phyloP scores from a whole-genome alignment of 179 eudicot genomes.

The Actinidia arguta region DNA sequence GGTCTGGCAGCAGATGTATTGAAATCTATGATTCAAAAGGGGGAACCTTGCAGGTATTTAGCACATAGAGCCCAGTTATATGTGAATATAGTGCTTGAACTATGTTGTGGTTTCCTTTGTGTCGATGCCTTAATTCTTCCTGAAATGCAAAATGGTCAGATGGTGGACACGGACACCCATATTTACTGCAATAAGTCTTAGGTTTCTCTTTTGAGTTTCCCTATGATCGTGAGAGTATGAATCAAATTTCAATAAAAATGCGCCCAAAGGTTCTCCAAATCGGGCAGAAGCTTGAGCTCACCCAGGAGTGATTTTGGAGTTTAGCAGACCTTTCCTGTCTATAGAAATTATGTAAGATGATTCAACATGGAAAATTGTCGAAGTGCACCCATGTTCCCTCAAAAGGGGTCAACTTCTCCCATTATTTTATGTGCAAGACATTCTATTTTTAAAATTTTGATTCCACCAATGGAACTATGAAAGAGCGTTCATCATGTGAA shows the following conservation, averaged over 20 bases:
- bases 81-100: background rate
- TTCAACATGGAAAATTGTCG: background rate
- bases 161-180: background rate
- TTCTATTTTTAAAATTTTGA: no score
- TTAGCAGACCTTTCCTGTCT: no score
- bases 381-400: background rate
- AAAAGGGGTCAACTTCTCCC: no score
- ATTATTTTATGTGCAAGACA: no score
- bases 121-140: background rate
- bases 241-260: background rate
- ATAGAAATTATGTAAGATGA: background rate
- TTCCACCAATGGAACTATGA: background rate
- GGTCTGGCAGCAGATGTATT: constrained; percentile 80
- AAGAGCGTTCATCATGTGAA: background rate
- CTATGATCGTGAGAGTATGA: background rate
- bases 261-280: no score
- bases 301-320: no score
- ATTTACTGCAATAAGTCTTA: background rate
- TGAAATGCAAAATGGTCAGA: background rate
- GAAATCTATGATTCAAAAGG: constrained; percentile 69
- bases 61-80: background rate
- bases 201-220: background rate
- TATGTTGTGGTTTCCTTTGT: background rate
- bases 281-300: no score
- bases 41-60: constrained; percentile 74